Conservation (phyloP, 1,139 yeast genomes). For the Eremothecium gossypii region DNA sequence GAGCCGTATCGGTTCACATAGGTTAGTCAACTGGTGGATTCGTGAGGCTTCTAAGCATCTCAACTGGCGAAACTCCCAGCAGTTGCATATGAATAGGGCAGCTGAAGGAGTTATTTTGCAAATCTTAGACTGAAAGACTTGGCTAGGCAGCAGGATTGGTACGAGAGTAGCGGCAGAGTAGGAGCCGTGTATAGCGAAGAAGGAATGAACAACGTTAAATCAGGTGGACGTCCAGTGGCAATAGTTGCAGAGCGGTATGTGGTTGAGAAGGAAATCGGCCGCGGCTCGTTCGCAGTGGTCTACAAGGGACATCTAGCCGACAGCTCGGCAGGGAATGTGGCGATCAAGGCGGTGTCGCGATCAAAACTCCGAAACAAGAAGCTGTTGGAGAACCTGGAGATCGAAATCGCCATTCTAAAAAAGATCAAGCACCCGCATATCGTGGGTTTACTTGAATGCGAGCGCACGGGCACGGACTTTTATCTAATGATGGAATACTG, state of each 20-base stretch:
- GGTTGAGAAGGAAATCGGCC: slow-evolving; percentile 60
- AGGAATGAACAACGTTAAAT: too few species aligned
- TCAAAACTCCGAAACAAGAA: slow-evolving; percentile 79
- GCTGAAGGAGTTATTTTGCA: too few species aligned
- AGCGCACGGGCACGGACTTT: slow-evolving; percentile 69
- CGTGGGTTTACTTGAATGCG: slow-evolving; percentile 75
- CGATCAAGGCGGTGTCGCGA: slow-evolving; percentile 79
- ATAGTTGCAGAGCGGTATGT: slow-evolving; percentile 17
- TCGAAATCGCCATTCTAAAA: slow-evolving; percentile 80
- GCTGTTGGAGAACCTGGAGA: slow-evolving; percentile 78
- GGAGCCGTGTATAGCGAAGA: too few species aligned
- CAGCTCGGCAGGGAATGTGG: slow-evolving; percentile 33
- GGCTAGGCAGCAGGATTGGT: too few species aligned
- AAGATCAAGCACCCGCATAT: slow-evolving; percentile 88
- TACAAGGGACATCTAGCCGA: slow-evolving; percentile 48
- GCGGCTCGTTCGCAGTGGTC: slow-evolving; percentile 92
- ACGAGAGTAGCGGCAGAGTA: too few species aligned
- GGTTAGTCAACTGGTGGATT: not conserved
- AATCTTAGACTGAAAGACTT: too few species aligned
- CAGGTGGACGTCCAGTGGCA: not conserved
- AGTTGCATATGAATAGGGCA: not conserved
- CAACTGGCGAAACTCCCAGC: not conserved
- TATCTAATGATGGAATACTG: slow-evolving; percentile 97
- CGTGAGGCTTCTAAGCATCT: not conserved
- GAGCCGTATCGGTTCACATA: too few species aligned